A percentile compares a stretch with the other conserved stretches of the same genome.
Conservation (phyloP, 2,329 filamentous ascomycete species). For the Rutstroemia sp. region DNA sequence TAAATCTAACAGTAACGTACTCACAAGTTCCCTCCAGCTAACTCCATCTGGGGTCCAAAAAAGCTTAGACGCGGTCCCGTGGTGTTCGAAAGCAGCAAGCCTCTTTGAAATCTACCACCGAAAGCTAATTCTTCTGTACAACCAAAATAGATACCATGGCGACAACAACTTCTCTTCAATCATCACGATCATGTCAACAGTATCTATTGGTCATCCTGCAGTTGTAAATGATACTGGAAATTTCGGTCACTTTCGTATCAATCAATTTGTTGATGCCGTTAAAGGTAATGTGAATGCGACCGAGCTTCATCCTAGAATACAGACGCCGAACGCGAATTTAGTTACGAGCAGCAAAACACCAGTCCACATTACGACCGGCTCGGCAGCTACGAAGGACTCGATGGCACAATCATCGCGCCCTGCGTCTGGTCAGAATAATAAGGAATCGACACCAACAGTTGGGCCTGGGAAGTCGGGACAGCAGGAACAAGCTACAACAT, state of each 20-base stretch:
- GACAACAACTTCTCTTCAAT: slow-evolving; percentile 14
- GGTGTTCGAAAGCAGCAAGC: neutral
- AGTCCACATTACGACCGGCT: neutral
- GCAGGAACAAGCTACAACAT: slow-evolving; percentile 17
- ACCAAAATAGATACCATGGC: slow-evolving; percentile 19
- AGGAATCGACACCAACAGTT: slow-evolving; percentile 13
- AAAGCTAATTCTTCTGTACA: slow-evolving; percentile 1
- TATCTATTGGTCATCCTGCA: slow-evolving; percentile 16
- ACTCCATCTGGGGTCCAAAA: neutral
- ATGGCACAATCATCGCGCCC: slow-evolving; percentile 20
- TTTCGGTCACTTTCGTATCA: slow-evolving; percentile 13
- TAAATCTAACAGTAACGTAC: too few relatives aligned
- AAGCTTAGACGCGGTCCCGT: slow-evolving; percentile 6
- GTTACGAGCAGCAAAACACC: neutral
- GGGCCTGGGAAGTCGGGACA: slow-evolving; percentile 16
- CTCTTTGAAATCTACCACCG: neutral
- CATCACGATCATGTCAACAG: slow-evolving; percentile 23
- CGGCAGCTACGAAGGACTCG: neutral
- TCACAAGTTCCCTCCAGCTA: neutral
- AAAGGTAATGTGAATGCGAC: slow-evolving; percentile 8
- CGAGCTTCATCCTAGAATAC: slow-evolving; percentile 11
- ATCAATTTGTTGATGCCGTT: slow-evolving; percentile 17
- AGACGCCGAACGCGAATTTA: slow-evolving; percentile 8
- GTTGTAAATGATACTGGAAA: slow-evolving; percentile 12
- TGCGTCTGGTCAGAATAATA: slow-evolving; percentile 19